Evolutionary conservation across 202 grass and related monocot genomes (phyloP), one percentile per base, ranked within the genome.

Genomic region (Schoenoplectus triqueter): DNA sequence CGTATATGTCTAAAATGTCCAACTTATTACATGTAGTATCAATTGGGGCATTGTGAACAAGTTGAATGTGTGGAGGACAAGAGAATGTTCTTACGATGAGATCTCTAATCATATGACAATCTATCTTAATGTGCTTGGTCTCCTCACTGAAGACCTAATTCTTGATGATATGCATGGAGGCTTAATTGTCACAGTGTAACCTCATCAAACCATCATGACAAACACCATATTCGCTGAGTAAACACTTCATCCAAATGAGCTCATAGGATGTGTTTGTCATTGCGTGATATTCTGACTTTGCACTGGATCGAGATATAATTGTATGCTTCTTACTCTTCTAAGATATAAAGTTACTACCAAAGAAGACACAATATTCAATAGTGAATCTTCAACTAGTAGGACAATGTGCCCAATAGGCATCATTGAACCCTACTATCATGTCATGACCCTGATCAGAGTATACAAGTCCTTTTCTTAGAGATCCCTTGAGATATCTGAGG

Each of bases 281-380:
- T 7, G 66, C 42, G 8, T 17, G 44, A 44, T 54, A 84, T 73
- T 70, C 6, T 69, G 41, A 59, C 19, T 84, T 65, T 7, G 1
- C 59, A 21, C 45, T 84, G 0, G 14, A 52, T 71, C 62, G 1
- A 71, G 81, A 41, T 4, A 84, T 3, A 57, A 71, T 17, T 31
- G 2, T 84, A 1, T 84, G 46, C 22, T 84, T 84, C 64, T 72
- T 68, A 17, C 81, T 71, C 10, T 69, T 68, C 7, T 46, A 84
- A 3, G 66, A 50, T 1, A 84, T 19, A 40, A 84, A 3, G 10
- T 84, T 84, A 10, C 40, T 15, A n/a, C 81, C 81, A 31, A 84
- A 15, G 48, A 71, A 84, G 13, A 45, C 47, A 52, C 63, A 83
- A 68, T 8, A 83, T 22, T 11, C 13, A n/a, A 10, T 63, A 7